These are phyloP conservation scores for Thyridium curvatum DNA, from an alignment of 2,329 filamentous ascomycete genomes.

Conservation along the genomic window DNA sequence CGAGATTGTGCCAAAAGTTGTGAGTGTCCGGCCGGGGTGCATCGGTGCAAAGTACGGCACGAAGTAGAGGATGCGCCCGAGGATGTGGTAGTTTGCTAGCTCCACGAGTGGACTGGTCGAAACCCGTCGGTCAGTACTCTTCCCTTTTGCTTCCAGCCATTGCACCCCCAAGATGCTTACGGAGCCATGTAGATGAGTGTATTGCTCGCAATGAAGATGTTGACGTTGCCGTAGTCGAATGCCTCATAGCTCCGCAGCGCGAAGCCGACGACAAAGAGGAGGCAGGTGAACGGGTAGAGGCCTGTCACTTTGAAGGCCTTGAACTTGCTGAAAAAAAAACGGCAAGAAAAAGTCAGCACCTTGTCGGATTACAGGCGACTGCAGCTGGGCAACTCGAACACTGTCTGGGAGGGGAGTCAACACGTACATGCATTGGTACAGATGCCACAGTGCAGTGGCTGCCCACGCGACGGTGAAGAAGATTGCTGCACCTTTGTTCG, in stretches of 20 bases:
- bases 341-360: neutral
- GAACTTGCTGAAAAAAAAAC: slow-evolving; percentile 28
- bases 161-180: slow-evolving; percentile 25
- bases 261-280: slow-evolving; percentile 38
- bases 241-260: slow-evolving; percentile 36
- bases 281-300: slow-evolving; percentile 36
- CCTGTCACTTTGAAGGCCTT: slow-evolving; percentile 43
- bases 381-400: neutral
- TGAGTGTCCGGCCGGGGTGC: slow-evolving; percentile 35
- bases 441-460: slow-evolving; percentile 17
- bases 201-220: slow-evolving; percentile 21
- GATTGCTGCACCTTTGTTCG: slow-evolving; percentile 27
- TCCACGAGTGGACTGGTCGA: slow-evolving; percentile 50
- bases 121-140: neutral
- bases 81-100: slow-evolving; percentile 57
- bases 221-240: slow-evolving; percentile 24
- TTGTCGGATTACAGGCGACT: neutral
- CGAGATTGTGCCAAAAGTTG: slow-evolving; percentile 41
- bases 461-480: slow-evolving; percentile 26
- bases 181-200: slow-evolving; percentile 33
- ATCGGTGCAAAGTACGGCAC: slow-evolving; percentile 53
- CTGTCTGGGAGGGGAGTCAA: neutral
- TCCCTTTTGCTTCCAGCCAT: neutral
- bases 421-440: slow-evolving; percentile 31
- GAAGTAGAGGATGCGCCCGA: slow-evolving; percentile 56